Evolutionary conservation across 2,329 filamentous ascomycete species (phyloP).

Genomic region (Trichoderma koningiopsis): DNA sequence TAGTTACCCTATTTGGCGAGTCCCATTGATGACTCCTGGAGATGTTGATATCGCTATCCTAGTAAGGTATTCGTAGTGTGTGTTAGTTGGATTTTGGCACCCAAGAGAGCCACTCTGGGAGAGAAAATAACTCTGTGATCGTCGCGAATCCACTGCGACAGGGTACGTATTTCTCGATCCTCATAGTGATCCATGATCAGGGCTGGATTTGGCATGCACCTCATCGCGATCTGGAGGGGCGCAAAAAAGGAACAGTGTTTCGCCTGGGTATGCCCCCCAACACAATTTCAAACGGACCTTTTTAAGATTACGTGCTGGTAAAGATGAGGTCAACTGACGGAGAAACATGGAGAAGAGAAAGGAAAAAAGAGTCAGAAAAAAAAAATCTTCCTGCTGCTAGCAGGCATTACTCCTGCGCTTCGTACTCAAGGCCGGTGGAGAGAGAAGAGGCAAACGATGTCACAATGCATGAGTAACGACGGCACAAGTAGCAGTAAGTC

Average conservation of each 20-base stretch:
- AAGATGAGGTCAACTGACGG: not conserved
- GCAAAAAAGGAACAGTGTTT: constrained; percentile 7
- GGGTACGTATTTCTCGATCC: constrained; percentile 21
- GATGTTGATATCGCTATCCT: not conserved
- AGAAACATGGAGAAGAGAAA: not conserved
- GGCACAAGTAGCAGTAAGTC: not conserved
- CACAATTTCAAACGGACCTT: not conserved
- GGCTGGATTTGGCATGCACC: constrained; percentile 17
- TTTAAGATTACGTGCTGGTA: not conserved
- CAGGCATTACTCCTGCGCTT: not conserved
- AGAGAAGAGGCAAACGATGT: constrained; percentile 17
- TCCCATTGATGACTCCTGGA: not conserved
- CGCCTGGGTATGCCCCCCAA: not conserved
- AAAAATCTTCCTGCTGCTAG: not conserved
- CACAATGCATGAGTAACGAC: constrained; percentile 21
- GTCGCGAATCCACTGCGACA: constrained; percentile 19
- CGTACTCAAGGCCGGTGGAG: constrained; percentile 3
- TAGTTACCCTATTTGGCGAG: constrained; percentile 15
- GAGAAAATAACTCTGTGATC: constrained; percentile 14
- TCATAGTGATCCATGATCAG: constrained; percentile 24
- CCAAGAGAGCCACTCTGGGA: not conserved
- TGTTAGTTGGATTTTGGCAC: constrained; percentile 11
- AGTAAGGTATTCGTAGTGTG: not conserved
- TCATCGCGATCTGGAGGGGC: constrained; percentile 23
- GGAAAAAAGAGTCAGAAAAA: not conserved